phyloP scores from a whole-genome alignment of 768 basidiomycete genomes.

The Mycena rosella region DNA sequence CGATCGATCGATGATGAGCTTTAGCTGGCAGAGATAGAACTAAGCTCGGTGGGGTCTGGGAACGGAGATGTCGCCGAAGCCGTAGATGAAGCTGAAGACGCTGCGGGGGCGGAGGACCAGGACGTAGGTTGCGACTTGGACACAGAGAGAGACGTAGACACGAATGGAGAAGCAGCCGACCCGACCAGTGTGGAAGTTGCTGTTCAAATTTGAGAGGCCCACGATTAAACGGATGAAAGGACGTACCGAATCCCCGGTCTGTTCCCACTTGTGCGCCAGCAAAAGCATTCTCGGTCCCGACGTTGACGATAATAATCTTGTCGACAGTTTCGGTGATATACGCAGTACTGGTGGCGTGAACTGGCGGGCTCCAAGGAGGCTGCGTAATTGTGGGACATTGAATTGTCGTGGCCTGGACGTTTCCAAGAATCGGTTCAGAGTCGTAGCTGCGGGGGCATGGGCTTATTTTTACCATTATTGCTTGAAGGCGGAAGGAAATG shows the following conservation, averaged over 20 bases:
- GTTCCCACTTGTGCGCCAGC: neutral
- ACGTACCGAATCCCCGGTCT: conserved; percentile 1
- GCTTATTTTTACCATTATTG: conserved; percentile 15
- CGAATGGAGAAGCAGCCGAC: neutral
- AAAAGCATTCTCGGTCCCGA: neutral
- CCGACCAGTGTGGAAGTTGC: neutral
- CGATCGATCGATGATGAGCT: neutral
- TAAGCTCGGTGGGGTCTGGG: neutral
- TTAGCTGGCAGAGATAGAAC: neutral
- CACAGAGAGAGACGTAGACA: too few relatives aligned
- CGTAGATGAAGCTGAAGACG: neutral
- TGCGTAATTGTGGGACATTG: neutral
- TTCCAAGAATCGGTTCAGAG: neutral
- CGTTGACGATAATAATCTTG: conserved; percentile 6
- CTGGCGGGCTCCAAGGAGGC: too few relatives aligned
- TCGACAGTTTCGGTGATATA: conserved; percentile 14
- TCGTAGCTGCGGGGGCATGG: conserved; percentile 1
- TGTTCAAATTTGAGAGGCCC: neutral
- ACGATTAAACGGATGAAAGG: neutral
- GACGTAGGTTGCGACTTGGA: neutral
- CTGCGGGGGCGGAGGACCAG: neutral
- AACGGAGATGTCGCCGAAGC: neutral
- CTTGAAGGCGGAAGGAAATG: neutral
- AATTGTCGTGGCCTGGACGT: conserved; percentile 11
- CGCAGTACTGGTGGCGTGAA: too few relatives aligned